Conservation (phyloP, 768 basidiomycete genomes). For the Boletus vermiculosoides region DNA sequence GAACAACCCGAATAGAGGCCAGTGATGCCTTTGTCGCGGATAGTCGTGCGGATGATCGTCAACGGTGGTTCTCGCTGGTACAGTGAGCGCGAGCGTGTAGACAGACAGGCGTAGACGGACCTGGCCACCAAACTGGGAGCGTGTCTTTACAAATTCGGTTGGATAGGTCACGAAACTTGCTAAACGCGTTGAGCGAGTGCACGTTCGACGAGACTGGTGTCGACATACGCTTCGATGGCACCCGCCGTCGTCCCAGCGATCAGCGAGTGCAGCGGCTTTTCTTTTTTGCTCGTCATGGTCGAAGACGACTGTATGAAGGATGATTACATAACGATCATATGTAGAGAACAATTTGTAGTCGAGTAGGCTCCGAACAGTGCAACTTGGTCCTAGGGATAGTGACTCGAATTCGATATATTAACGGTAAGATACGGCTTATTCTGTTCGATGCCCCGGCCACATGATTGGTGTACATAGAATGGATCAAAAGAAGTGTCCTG, state of each 20-base stretch:
- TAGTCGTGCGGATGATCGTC: constrained; percentile 69
- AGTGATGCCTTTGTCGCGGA: constrained; percentile 68
- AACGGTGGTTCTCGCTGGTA: constrained; percentile 65
- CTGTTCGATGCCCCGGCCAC: too few species aligned
- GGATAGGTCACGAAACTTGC: constrained; percentile 82
- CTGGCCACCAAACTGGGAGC: constrained; percentile 87
- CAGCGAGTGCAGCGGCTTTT: constrained; percentile 84
- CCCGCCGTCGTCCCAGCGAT: constrained; percentile 92
- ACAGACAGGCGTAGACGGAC: constrained; percentile 32
- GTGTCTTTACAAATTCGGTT: constrained; percentile 91
- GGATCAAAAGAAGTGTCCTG: too few species aligned
- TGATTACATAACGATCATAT: not conserved
- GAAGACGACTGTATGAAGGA: not conserved
- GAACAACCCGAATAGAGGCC: constrained; percentile 94
- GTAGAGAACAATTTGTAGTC: too few species aligned
- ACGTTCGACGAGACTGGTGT: not conserved
- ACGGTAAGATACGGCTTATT: too few species aligned
- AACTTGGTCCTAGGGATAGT: too few species aligned
- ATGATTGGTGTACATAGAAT: too few species aligned
- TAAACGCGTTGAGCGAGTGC: constrained; percentile 35
- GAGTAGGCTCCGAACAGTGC: too few species aligned
- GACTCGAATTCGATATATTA: too few species aligned
- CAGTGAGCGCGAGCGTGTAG: not conserved
- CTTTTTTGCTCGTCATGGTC: constrained; percentile 55
- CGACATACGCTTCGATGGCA: constrained; percentile 84